A percentile compares a stretch with the other conserved stretches of the same genome.
Conservation (phyloP, 2,329 filamentous ascomycete species). For the Aspergillus texensis region DNA sequence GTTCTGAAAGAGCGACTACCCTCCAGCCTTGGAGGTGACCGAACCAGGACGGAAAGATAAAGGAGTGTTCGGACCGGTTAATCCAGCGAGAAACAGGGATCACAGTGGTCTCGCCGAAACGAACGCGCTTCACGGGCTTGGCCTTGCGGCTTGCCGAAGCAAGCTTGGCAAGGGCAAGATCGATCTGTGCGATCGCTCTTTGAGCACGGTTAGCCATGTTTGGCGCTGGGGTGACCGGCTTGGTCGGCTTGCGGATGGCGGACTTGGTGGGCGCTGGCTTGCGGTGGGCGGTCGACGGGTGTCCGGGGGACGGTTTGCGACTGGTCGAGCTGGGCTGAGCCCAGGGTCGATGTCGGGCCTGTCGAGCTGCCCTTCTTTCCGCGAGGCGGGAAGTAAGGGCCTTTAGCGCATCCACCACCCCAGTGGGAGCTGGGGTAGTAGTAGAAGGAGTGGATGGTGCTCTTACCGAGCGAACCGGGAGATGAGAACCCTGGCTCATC, state of each 20-base stretch:
- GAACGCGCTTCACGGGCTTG: conserved; percentile 15
- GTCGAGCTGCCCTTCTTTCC: conserved; percentile 20
- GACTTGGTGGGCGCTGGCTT: conserved; percentile 3
- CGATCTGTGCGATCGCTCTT: conserved; percentile 13
- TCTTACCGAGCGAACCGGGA: conserved; percentile 19
- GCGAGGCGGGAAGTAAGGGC: conserved; percentile 9
- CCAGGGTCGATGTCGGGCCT: conserved; percentile 18
- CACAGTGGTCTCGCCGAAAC: conserved; percentile 28
- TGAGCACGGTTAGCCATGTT: conserved; percentile 10
- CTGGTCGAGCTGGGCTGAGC: conserved; percentile 8
- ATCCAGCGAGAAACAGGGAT: conserved; percentile 32
- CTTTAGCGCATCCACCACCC: conserved; percentile 3
- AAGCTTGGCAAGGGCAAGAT: neutral
- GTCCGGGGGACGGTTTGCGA: conserved; percentile 10
- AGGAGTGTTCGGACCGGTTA: conserved; percentile 24
- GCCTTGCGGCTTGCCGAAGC: neutral
- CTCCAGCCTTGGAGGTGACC: conserved; percentile 20
- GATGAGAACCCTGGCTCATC: conserved; percentile 20
- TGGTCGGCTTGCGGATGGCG: conserved; percentile 1
- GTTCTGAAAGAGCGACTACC: conserved; percentile 16
- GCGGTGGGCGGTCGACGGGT: conserved; percentile 11
- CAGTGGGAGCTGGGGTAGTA: conserved; percentile 3
- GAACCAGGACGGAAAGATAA: conserved; percentile 9
- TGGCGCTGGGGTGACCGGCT: neutral
- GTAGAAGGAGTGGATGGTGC: conserved; percentile 9